A percentile compares a stretch with the other conserved stretches of the same genome.
Conservation (phyloP, 78 protist genomes). For the slime mould (Dictyostelium discoideum) region DNA sequence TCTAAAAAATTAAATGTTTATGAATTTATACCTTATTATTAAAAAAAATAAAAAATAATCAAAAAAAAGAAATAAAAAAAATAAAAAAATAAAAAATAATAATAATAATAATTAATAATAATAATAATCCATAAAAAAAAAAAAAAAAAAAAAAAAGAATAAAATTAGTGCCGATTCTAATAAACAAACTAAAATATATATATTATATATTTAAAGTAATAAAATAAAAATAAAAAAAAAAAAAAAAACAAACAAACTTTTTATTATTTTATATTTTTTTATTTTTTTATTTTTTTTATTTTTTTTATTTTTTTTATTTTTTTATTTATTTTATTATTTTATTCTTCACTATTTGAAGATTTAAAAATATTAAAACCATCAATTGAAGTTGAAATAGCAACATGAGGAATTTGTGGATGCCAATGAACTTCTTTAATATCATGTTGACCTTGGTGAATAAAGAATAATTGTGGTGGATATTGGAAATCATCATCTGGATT, state of each 20-base stretch:
- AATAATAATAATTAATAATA: too few relatives aligned
- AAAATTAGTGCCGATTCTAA: neutral
- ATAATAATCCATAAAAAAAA: too few relatives aligned
- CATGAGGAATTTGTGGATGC: constrained; percentile 95
- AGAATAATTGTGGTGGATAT: constrained; percentile 93
- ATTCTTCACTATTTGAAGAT: constrained; percentile 56
- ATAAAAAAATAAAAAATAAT: too few relatives aligned
- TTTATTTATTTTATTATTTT: neutral
- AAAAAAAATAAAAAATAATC: neutral
- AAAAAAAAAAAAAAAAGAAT: too few relatives aligned
- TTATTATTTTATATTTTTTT: neutral
- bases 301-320: neutral
- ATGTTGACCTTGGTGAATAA: constrained; percentile 96
- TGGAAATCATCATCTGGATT: constrained; percentile 60
- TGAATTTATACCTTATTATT: constrained; percentile 20
- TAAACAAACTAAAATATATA: neutral
- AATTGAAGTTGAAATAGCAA: constrained; percentile 88
- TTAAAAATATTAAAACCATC: constrained; percentile 94
- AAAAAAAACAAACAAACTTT: neutral
- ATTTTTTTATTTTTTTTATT: neutral
- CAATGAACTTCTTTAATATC: constrained; percentile 96
- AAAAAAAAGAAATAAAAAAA: neutral
- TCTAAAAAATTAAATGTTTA: neutral
- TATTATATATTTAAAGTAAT: neutral
- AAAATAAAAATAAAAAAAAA: neutral